Evolutionary conservation across 129 eudicot genomes (phyloP).

Genomic region (Glebionis coronaria): DNA sequence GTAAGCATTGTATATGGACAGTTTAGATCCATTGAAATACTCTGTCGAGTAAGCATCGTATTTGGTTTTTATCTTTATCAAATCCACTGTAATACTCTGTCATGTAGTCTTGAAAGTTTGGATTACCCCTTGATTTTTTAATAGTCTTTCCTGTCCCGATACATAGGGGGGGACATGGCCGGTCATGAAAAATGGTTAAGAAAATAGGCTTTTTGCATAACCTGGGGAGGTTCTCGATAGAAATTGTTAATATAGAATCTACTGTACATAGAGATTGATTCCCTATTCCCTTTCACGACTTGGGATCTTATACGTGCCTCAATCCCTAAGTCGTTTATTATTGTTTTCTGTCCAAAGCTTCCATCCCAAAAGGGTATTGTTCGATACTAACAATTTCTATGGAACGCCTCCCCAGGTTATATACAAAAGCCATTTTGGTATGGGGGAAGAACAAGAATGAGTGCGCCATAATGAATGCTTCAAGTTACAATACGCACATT

Average conservation of each 20-base stretch:
- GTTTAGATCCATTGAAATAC: neutral
- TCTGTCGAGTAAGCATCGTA: neutral
- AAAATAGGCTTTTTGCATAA: neutral
- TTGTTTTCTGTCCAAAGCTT: conserved; percentile 13
- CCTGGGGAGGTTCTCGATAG: neutral
- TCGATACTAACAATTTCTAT: no score
- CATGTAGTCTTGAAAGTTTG: neutral
- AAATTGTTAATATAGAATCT: neutral
- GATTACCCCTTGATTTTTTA: neutral
- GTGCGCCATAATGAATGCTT: neutral
- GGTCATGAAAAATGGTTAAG: conserved; percentile 15
- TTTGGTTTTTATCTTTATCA: neutral
- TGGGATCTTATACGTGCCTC: conserved; percentile 11
- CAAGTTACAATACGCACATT: neutral
- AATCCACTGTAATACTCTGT: neutral
- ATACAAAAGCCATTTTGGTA: conserved; percentile 21
- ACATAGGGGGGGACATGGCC: conserved; percentile 7
- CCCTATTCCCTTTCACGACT: neutral
- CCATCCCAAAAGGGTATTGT: conserved; percentile 19
- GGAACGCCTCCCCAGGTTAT: no score
- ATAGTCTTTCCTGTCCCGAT: neutral
- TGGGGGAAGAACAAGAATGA: conserved; percentile 4
- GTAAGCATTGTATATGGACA: neutral
- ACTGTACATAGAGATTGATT: conserved; percentile 17
- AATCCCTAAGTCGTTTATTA: conserved; percentile 10